phyloP scores from a whole-genome alignment of 2,329 filamentous ascomycete species.

The Epichloe brachyelytri region DNA sequence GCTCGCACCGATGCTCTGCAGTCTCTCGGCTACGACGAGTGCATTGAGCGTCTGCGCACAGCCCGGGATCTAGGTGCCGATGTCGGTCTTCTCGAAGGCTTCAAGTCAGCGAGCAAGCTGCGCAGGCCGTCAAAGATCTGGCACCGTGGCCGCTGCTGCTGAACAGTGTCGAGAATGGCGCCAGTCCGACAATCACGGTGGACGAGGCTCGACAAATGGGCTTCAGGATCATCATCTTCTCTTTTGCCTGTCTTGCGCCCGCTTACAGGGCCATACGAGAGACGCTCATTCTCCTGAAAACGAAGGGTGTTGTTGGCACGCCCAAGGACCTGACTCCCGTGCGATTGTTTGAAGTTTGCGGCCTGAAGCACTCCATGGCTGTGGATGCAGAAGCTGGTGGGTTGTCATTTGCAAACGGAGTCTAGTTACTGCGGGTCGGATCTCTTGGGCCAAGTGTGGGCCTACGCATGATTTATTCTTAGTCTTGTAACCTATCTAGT shows the following conservation, averaged over 20 bases:
- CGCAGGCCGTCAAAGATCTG: constrained; percentile 31
- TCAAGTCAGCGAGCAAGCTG: constrained; percentile 38
- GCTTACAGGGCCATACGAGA: constrained; percentile 30
- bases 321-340: constrained; percentile 31
- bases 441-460: background rate
- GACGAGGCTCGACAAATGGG: constrained; percentile 41
- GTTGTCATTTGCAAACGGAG: constrained; percentile 5
- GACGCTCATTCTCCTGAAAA: constrained; percentile 26
- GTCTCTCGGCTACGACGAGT: constrained; percentile 42
- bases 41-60: constrained; percentile 33
- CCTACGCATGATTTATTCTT: background rate
- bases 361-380: constrained; percentile 34
- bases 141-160: constrained; percentile 37
- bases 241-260: constrained; percentile 29
- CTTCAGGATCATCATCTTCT: constrained; percentile 42
- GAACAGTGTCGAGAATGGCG: constrained; percentile 45
- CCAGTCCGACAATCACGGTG: constrained; percentile 39
- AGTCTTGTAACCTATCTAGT: too few relatives aligned
- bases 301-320: constrained; percentile 23
- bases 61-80: constrained; percentile 45
- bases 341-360: constrained; percentile 38
- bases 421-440: background rate
- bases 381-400: constrained; percentile 26
- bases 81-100: constrained; percentile 46
- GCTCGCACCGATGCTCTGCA: constrained; percentile 51